These are phyloP conservation scores for Petasospora rhodanensis DNA, from an alignment of 1,139 yeast genomes.

Conservation along the genomic window DNA sequence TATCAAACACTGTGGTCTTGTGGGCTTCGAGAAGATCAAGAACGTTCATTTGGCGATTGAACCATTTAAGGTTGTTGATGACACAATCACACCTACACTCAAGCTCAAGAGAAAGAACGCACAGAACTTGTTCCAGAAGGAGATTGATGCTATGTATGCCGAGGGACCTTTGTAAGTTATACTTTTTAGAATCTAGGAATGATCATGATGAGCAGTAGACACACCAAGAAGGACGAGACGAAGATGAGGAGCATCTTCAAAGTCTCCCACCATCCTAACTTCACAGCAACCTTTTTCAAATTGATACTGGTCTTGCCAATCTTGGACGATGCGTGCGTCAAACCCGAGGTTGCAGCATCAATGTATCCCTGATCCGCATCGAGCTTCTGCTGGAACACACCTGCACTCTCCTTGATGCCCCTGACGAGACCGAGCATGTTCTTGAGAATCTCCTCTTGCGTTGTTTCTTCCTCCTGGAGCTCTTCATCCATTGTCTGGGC, in stretches of 20 bases:
- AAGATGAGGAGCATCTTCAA: slow-evolving; percentile 23
- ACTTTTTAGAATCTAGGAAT: slow-evolving; percentile 34
- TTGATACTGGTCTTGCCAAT: slow-evolving; percentile 29
- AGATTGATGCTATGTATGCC: slow-evolving; percentile 37
- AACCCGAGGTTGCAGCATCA: slow-evolving; percentile 36
- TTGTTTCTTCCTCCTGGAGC: slow-evolving; percentile 31
- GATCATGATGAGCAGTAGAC: slow-evolving; percentile 31
- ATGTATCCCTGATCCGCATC: slow-evolving; percentile 33
- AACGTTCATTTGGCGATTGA: slow-evolving; percentile 44
- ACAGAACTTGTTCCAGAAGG: slow-evolving; percentile 34
- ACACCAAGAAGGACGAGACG: slow-evolving; percentile 27
- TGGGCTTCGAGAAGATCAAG: slow-evolving; percentile 45
- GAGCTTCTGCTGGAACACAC: slow-evolving; percentile 34
- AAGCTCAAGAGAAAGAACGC: slow-evolving; percentile 51
- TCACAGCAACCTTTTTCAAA: slow-evolving; percentile 27
- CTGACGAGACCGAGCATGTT: slow-evolving; percentile 34
- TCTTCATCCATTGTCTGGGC: slow-evolving; percentile 28
- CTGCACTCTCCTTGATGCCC: slow-evolving; percentile 34
- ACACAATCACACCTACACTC: slow-evolving; percentile 52
- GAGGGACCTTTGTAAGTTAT: slow-evolving; percentile 31
- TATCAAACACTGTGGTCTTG: slow-evolving; percentile 30
- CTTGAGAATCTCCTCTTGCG: slow-evolving; percentile 32
- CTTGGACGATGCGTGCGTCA: slow-evolving; percentile 33
- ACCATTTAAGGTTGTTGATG: slow-evolving; percentile 47
- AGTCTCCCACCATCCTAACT: slow-evolving; percentile 30